These are phyloP conservation scores for Boletus reticuloceps DNA, from an alignment of 768 basidiomycete genomes.

Conservation along the genomic window DNA sequence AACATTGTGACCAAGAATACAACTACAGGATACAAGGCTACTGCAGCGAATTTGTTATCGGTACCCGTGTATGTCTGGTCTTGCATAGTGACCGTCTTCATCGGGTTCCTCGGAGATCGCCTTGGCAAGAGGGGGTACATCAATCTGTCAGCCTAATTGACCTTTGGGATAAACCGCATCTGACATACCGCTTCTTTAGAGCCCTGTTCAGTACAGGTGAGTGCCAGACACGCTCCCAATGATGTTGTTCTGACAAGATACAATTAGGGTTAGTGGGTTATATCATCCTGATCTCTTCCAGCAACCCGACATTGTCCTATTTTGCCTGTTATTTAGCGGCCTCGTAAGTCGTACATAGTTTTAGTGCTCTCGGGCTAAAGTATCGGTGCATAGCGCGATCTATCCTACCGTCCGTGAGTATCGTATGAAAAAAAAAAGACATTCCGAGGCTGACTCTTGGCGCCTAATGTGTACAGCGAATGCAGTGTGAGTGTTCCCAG, in stretches of 20 bases:
- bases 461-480: slow-evolving; percentile 34
- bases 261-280: slow-evolving; percentile 52
- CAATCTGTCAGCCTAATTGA: slow-evolving; percentile 47
- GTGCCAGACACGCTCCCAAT: background rate
- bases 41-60: slow-evolving; percentile 67
- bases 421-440: background rate
- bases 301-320: slow-evolving; percentile 61
- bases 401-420: slow-evolving; percentile 47
- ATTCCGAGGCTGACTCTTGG: background rate
- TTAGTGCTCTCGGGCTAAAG: slow-evolving; percentile 1
- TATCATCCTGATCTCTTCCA: slow-evolving; percentile 62
- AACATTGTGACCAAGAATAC: background rate
- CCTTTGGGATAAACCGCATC: background rate
- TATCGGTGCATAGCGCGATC: slow-evolving; percentile 33
- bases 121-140: slow-evolving; percentile 54
- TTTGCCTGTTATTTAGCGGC: slow-evolving; percentile 71
- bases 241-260: background rate
- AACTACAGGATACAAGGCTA: slow-evolving; percentile 54
- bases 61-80: slow-evolving; percentile 78
- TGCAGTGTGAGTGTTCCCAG: slow-evolving; percentile 42
- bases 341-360: slow-evolving; percentile 44
- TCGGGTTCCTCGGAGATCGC: slow-evolving; percentile 64
- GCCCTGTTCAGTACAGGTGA: slow-evolving; percentile 32
- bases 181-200: slow-evolving; percentile 17
- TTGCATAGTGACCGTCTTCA: slow-evolving; percentile 58